Evolutionary conservation across 1,139 yeast genomes (phyloP).

Genomic region (Zygosaccharomyces sapae): DNA sequence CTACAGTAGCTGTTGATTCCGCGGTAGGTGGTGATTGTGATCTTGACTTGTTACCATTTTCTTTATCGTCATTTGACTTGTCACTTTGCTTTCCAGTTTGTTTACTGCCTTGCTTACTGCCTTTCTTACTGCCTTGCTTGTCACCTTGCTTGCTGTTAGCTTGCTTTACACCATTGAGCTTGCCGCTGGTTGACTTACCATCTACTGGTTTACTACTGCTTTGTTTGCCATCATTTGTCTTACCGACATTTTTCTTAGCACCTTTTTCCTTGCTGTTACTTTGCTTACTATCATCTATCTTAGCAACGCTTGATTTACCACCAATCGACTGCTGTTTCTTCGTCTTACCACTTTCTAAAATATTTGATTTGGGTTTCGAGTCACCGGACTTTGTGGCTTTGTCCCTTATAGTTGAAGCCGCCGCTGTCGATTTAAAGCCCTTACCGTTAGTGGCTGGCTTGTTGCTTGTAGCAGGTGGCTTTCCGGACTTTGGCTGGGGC

Average conservation of each 20-base stretch:
- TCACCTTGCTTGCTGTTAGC: too few species aligned
- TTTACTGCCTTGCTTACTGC: too few species aligned
- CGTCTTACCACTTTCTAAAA: background rate
- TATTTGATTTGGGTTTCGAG: background rate
- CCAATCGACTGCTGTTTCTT: background rate
- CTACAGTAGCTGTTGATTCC: constrained; percentile 3
- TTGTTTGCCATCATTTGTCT: too few species aligned
- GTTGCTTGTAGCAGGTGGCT: background rate
- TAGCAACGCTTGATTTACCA: too few species aligned
- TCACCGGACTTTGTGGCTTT: background rate
- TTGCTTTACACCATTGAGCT: background rate
- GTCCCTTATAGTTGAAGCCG: too few species aligned
- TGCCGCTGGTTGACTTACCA: background rate
- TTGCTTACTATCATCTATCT: too few species aligned
- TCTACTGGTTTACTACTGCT: too few species aligned
- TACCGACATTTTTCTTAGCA: too few species aligned
- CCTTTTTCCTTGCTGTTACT: too few species aligned
- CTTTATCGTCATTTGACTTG: background rate
- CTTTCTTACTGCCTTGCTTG: too few species aligned
- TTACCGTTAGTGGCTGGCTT: background rate
- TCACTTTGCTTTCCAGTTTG: too few species aligned
- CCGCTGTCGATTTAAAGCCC: background rate
- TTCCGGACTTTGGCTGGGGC: background rate
- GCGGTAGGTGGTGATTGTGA: background rate
- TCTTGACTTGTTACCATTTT: background rate